These are phyloP conservation scores for Phylloporus gajari DNA, from an alignment of 1,284 basidiomycete genomes.

Conservation along the genomic window DNA sequence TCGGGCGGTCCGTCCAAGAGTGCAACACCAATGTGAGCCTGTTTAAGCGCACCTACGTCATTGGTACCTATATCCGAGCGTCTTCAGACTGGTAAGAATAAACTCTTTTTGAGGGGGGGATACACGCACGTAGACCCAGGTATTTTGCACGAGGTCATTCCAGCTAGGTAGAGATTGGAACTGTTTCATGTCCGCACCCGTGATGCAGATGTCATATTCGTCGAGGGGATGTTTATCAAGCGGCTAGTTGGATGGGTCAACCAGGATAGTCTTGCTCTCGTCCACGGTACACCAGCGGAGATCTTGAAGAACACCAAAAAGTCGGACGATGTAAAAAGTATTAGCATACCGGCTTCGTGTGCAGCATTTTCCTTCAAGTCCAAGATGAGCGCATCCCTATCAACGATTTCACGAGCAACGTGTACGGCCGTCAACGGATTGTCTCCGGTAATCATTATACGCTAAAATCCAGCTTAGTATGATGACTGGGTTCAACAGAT, in stretches of 20 bases:
- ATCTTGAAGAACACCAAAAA: slow-evolving; percentile 54
- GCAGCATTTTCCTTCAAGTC: slow-evolving; percentile 86
- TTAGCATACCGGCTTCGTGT: slow-evolving; percentile 67
- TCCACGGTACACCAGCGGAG: slow-evolving; percentile 95
- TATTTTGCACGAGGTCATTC: slow-evolving; percentile 86
- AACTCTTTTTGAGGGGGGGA: slow-evolving; percentile 95
- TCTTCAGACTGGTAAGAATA: slow-evolving; percentile 89
- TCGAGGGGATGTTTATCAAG: slow-evolving; percentile 82
- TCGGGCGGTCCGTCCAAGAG: slow-evolving; percentile 91
- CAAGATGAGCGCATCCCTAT: slow-evolving; percentile 90
- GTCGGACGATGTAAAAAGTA: not conserved
- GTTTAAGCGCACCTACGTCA: slow-evolving; percentile 95
- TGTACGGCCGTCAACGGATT: slow-evolving; percentile 95
- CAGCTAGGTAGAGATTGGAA: slow-evolving; percentile 74
- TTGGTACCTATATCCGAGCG: slow-evolving; percentile 96
- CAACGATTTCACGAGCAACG: slow-evolving; percentile 93
- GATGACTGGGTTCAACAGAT: slow-evolving; percentile 12
- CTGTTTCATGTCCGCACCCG: slow-evolving; percentile 89
- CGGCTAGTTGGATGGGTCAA: slow-evolving; percentile 80
- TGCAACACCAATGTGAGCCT: slow-evolving; percentile 95
- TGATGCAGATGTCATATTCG: slow-evolving; percentile 93
- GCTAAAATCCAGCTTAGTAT: slow-evolving; percentile 58
- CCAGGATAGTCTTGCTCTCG: slow-evolving; percentile 85
- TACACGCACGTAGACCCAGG: slow-evolving; percentile 97
- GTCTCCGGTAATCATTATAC: slow-evolving; percentile 98